Evolutionary conservation across 2,329 filamentous ascomycete species (phyloP), one percentile per base, ranked within the genome.

Genomic region (Fusarium citri): DNA sequence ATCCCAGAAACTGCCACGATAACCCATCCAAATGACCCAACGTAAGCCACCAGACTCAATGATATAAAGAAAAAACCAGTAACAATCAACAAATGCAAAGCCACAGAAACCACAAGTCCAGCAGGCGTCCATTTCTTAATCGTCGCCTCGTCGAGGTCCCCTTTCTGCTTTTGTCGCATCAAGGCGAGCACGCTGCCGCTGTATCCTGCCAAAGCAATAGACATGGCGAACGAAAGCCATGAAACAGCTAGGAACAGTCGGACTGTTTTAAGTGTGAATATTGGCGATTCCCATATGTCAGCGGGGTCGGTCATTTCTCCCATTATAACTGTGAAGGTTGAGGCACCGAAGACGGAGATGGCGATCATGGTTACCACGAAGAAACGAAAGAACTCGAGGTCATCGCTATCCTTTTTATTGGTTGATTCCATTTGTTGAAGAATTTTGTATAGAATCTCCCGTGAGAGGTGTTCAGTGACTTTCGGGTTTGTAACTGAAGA

Each of bases 281-380:
- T 45, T 16, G 51, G 51, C 1, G 51, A 45, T 20, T 45, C 40
- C 51, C 51, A 55, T 2, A 55, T 55, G 16, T 55, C 31, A 6
- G 59, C 51, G 6, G 51, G 51, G 51, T 55, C 51, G 6, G 51
- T 31, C 51, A 55, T 55, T n/a, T 55, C 51, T 12, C 51, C 51
- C 40, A 55, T 34, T 1, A 55, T 55, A 5, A 55, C 51, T 45
- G 51, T 26, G 26, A 55, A 55, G 1, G 51, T 45, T 25, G 51
- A 55, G 2, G 51, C 51, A 26, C 51, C 51, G 8, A 55, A 55
- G 16, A 55, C 51, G 6, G 51, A 55, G 8, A 55, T 55, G 51
- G 51, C 51, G 11, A 55, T 55, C 51, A 55, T 55, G 12, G 51
- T 55, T 11, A 55, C 51, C 0, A 55, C 51, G 28, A 55, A 55